A percentile compares a stretch with the other conserved stretches of the same genome.
Evolutionary conservation across 805 yeast genomes (phyloP).

Genomic region (Huiozyma naganishii): DNA sequence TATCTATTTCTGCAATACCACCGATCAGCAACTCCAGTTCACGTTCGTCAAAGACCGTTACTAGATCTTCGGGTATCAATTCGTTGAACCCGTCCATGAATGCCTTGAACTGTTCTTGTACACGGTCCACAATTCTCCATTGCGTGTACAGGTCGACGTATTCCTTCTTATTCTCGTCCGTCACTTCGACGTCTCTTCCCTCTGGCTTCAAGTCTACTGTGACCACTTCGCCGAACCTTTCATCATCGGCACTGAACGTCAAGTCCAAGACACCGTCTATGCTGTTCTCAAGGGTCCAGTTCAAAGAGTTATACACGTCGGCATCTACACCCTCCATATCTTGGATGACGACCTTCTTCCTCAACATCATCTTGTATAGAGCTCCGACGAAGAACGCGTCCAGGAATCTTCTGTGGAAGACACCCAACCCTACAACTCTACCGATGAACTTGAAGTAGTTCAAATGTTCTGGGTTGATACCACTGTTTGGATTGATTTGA

Average conservation of each 20-base stretch:
- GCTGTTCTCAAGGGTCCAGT: slow-evolving; percentile 93
- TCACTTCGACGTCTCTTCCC: slow-evolving; percentile 84
- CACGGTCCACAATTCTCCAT: slow-evolving; percentile 90
- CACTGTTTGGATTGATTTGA: slow-evolving; percentile 95
- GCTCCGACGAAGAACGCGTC: slow-evolving; percentile 99
- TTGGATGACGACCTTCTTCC: slow-evolving; percentile 85
- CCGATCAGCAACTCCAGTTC: slow-evolving; percentile 94
- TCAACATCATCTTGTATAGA: slow-evolving; percentile 92
- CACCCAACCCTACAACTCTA: slow-evolving; percentile 95
- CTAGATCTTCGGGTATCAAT: slow-evolving; percentile 91
- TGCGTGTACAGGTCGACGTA: slow-evolving; percentile 91
- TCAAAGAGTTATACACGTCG: slow-evolving; percentile 86
- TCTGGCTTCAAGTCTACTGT: slow-evolving; percentile 82
- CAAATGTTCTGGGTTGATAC: slow-evolving; percentile 94
- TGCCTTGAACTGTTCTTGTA: slow-evolving; percentile 91
- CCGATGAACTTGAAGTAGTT: slow-evolving; percentile 97
- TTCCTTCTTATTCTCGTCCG: slow-evolving; percentile 89
- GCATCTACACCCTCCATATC: slow-evolving; percentile 99
- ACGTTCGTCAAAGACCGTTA: slow-evolving; percentile 94
- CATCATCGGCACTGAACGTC: slow-evolving; percentile 84
- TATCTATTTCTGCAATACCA: slow-evolving; percentile 95
- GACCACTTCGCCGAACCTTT: slow-evolving; percentile 86
- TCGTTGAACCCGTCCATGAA: slow-evolving; percentile 97
- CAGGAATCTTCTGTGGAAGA: slow-evolving; percentile 93
- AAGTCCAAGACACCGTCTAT: slow-evolving; percentile 79